Base-by-base conservation (phyloP, 2,329 filamentous ascomycete species). In the Gnomoniopsis sp. region DNA sequence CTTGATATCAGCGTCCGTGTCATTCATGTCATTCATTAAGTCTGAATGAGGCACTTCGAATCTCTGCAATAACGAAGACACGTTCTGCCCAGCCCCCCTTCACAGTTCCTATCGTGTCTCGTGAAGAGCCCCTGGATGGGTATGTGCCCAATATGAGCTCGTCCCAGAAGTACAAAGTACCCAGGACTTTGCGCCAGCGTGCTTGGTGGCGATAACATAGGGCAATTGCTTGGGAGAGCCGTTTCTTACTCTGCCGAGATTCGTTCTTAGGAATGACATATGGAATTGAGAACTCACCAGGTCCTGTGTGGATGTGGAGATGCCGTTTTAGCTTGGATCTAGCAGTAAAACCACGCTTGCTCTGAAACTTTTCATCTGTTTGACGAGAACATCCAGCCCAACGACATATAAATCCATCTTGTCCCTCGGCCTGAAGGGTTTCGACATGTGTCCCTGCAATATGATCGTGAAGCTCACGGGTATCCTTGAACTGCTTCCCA, bases 251-350 rank as follows among this genome's bases (percentile, higher is more conserved):
- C 26, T 30, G 26, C 26, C 4, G 23, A 21, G 10, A 8, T 21
- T 10, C 26, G 10, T 10, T 15, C 41, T 14, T n/a, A 34, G 19
- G 14, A 6, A 41, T n/a, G 38, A 41, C 3, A 6, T 4, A 23
- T 2, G 15, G 12, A 14, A 11, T 8, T 36, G 6, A n/a, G 8
- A 49, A 75, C 83, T 75, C 72, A 86, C 83, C 22, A 17, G 53
- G 83, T 53, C 83, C 83, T 17, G 85, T 88, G 67, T 88, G 86
- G 2, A 81, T 84, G 64, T 87, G 84, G 70, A 88, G 79, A 65
- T 88, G 86, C 48, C 86, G 76, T 63, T 87, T 84, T 19, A 88
- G 75, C 67, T 88, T 88, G 68, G 83, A 85, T 65, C 82, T 77
- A 65, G 86, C 83, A 2, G 76, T 77, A 62, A 87, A 87, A 17